Evolutionary conservation across 2,329 filamentous ascomycete species (phyloP).

Genomic region (Davidsoniella virescens): DNA sequence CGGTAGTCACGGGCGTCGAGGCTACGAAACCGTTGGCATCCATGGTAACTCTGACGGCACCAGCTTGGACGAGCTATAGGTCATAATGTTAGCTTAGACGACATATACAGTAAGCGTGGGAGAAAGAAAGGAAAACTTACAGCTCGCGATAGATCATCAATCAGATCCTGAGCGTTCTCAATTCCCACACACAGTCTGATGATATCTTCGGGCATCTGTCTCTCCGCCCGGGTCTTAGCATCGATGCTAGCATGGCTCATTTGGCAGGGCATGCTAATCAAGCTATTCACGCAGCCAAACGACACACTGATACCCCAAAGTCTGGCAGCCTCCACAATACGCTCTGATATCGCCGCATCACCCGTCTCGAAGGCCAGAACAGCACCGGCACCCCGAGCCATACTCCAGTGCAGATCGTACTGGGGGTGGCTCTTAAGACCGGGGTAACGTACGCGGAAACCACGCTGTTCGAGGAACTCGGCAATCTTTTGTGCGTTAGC

Average conservation of each 20-base stretch:
- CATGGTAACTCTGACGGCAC: constrained; percentile 72
- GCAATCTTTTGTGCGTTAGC: constrained; percentile 80
- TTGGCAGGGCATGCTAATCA: constrained; percentile 98
- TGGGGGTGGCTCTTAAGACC: constrained; percentile 90
- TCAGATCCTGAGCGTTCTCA: constrained; percentile 78
- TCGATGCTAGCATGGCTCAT: constrained; percentile 99
- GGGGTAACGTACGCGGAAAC: constrained; percentile 90
- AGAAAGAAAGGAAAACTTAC: constrained; percentile 40
- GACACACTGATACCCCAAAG: constrained; percentile 93
- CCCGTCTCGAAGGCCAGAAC: constrained; percentile 95
- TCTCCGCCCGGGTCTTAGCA: constrained; percentile 74
- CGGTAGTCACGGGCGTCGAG: constrained; percentile 10
- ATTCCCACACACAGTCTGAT: constrained; percentile 93
- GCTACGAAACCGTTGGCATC: constrained; percentile 26
- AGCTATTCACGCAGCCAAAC: constrained; percentile 93
- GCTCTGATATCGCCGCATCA: constrained; percentile 64
- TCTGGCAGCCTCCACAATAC: constrained; percentile 83
- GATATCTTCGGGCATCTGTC: constrained; percentile 90
- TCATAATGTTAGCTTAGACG: constrained; percentile 16
- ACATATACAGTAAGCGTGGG: background rate
- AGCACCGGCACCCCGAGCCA: constrained; percentile 84
- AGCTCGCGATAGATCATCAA: constrained; percentile 81
- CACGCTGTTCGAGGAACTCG: constrained; percentile 74
- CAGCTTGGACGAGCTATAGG: constrained; percentile 70
- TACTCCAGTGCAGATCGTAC: constrained; percentile 89